phyloP scores from a whole-genome alignment of 768 basidiomycete species.

The Leccinum boreale region DNA sequence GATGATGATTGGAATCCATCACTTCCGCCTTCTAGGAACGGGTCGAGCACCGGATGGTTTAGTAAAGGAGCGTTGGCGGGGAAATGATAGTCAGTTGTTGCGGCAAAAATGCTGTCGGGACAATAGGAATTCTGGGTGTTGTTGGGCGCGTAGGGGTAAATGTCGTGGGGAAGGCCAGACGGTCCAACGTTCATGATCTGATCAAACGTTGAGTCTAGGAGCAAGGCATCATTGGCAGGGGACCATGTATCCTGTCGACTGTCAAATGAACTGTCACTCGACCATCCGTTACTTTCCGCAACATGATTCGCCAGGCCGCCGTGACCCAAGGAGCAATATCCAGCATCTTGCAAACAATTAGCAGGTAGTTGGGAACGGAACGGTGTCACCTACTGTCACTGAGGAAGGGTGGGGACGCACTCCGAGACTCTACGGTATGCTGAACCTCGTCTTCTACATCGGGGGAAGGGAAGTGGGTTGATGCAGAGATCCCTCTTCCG shows the following conservation, averaged over 20 bases:
- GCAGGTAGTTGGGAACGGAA: neutral
- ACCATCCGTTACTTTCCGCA: slow-evolving; percentile 4
- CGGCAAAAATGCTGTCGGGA: slow-evolving; percentile 4
- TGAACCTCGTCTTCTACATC: neutral
- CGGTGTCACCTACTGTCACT: slow-evolving; percentile 13
- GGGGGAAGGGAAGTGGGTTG: slow-evolving; percentile 12
- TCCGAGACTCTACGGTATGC: slow-evolving; percentile 3
- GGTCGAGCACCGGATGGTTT: slow-evolving; percentile 4
- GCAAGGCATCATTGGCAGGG: neutral
- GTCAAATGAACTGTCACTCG: slow-evolving; percentile 1
- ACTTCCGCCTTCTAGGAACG: slow-evolving; percentile 15
- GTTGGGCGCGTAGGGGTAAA: slow-evolving; percentile 1
- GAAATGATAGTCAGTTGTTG: slow-evolving; percentile 7
- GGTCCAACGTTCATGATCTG: neutral
- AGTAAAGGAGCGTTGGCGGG: slow-evolving; percentile 6
- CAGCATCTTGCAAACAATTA: slow-evolving; percentile 16
- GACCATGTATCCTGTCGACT: slow-evolving; percentile 4
- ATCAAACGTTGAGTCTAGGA: slow-evolving; percentile 2
- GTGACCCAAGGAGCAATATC: neutral
- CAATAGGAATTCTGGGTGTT: slow-evolving; percentile 1
- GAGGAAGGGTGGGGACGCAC: slow-evolving; percentile 4
- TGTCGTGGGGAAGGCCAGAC: neutral
- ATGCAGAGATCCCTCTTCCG: slow-evolving; percentile 3
- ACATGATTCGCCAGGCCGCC: neutral
- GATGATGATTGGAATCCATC: slow-evolving; percentile 17